Conservation (phyloP, 768 basidiomycete genomes). For the Botryobasidium botryosum region DNA sequence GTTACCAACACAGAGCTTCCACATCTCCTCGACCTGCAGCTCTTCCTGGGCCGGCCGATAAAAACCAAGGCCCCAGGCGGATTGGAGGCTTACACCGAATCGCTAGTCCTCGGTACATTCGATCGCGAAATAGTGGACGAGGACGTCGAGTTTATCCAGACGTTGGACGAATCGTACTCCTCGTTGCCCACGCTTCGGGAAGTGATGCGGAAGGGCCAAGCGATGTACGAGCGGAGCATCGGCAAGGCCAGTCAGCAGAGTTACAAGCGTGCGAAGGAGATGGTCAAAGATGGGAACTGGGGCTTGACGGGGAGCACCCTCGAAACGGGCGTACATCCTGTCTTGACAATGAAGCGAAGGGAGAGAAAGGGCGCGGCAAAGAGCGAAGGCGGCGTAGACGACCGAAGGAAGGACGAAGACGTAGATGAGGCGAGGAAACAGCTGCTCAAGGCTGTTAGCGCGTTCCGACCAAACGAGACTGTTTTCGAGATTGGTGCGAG, state of each 20-base stretch:
- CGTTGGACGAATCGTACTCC: slow-evolving; percentile 45
- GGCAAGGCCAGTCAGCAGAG: slow-evolving; percentile 75
- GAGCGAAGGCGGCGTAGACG: not conserved
- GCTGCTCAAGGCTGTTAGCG: slow-evolving; percentile 55
- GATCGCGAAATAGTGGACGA: slow-evolving; percentile 64
- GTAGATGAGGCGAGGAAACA: slow-evolving; percentile 42
- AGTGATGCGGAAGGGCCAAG: slow-evolving; percentile 78
- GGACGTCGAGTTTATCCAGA: slow-evolving; percentile 63
- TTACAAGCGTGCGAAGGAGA: slow-evolving; percentile 79
- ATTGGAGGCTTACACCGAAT: slow-evolving; percentile 50
- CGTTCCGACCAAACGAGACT: slow-evolving; percentile 77
- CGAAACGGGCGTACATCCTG: slow-evolving; percentile 52
- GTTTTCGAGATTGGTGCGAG: slow-evolving; percentile 78
- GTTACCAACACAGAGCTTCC: slow-evolving; percentile 74
- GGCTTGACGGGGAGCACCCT: slow-evolving; percentile 37
- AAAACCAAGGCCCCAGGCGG: slow-evolving; percentile 31
- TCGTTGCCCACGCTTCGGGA: slow-evolving; percentile 48
- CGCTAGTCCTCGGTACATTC: slow-evolving; percentile 67
- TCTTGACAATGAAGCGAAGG: slow-evolving; percentile 12
- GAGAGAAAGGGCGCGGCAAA: not conserved
- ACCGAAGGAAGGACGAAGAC: no score
- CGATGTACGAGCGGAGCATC: slow-evolving; percentile 87
- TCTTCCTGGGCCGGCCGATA: slow-evolving; percentile 74
- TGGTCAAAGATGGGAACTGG: slow-evolving; percentile 59
- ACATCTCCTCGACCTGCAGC: slow-evolving; percentile 79